A percentile compares a stretch with the other conserved stretches of the same genome.
Evolutionary conservation across 202 grass and related monocot species (phyloP).

Genomic region (Zoysia matrella): DNA sequence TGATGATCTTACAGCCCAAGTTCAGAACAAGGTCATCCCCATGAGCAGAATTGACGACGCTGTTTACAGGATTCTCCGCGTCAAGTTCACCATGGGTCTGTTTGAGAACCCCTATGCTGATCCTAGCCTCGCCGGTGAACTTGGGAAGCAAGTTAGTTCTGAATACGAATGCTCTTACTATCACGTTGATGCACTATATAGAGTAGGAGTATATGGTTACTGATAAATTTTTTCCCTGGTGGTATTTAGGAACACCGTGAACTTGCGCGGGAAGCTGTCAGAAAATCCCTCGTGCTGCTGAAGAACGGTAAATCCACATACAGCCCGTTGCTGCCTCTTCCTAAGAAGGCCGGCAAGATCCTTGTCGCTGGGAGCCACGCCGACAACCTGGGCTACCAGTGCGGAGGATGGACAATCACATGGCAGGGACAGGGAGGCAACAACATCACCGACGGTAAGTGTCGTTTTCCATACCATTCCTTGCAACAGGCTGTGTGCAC

Average conservation of each 20-base stretch:
- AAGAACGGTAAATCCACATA: too few relatives aligned
- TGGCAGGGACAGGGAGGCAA: conserved; percentile 43
- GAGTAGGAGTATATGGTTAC: not conserved
- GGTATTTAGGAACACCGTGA: conserved; percentile 73
- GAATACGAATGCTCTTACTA: not conserved
- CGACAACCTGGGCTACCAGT: conserved; percentile 74
- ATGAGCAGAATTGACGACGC: conserved; percentile 89
- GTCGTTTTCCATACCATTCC: too few relatives aligned
- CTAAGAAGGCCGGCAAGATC: conserved; percentile 74
- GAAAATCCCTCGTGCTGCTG: conserved; percentile 57
- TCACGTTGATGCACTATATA: not conserved
- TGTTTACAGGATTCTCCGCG: conserved; percentile 48
- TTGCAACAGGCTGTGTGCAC: too few relatives aligned
- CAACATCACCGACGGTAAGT: too few relatives aligned
- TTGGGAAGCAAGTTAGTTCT: conserved; percentile 65
- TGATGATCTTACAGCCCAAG: conserved; percentile 59
- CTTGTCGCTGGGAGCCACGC: conserved; percentile 80
- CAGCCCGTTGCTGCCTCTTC: not conserved
- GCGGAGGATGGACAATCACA: conserved; percentile 85
- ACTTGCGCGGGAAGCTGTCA: conserved; percentile 74
- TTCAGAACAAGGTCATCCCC: conserved; percentile 68
- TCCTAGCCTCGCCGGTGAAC: conserved; percentile 61
- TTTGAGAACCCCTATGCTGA: conserved; percentile 8
- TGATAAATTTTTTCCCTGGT: not conserved
- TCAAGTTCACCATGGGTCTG: too few relatives aligned